A percentile compares a stretch with the other conserved stretches of the same genome.
These are phyloP conservation scores for Cylindrotheca closterium DNA, from an alignment of 108 stramenopile species.

Conservation along the genomic window DNA sequence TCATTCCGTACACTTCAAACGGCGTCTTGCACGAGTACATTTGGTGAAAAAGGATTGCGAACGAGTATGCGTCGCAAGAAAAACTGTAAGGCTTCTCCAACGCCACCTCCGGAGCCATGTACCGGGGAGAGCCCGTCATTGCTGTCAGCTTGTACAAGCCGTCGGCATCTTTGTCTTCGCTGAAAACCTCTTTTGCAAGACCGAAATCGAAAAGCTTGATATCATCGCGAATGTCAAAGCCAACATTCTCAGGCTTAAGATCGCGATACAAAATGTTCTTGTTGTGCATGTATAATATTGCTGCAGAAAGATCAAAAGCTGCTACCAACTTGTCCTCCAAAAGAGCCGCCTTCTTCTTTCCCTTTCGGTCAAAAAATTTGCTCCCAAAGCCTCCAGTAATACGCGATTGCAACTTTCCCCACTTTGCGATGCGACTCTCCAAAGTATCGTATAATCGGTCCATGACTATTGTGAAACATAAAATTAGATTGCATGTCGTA, in stretches of 20 bases:
- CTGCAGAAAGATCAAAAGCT: constrained; percentile 19
- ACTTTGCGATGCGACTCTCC: constrained; percentile 43
- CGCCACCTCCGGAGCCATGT: constrained; percentile 44
- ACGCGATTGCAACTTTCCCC: constrained; percentile 24
- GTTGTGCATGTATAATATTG: constrained; percentile 8
- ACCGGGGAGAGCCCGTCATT: constrained; percentile 31
- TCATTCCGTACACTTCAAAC: constrained; percentile 23
- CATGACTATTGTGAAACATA: too few species aligned
- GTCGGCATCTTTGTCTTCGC: not conserved
- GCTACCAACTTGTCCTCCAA: constrained; percentile 33
- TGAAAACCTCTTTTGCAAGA: not conserved
- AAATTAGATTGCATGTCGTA: too few species aligned
- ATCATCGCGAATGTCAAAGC: constrained; percentile 7
- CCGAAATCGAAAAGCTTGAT: not conserved
- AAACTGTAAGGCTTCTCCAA: constrained; percentile 45
- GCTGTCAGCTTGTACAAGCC: constrained; percentile 30
- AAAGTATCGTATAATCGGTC: constrained; percentile 66
- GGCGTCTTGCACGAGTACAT: constrained; percentile 52
- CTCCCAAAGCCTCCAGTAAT: constrained; percentile 24
- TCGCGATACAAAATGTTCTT: constrained; percentile 15
- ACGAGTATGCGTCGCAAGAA: constrained; percentile 72
- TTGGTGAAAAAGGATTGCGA: constrained; percentile 73
- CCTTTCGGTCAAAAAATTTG: constrained; percentile 33
- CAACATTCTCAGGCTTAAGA: not conserved
- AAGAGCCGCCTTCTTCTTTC: constrained; percentile 37